Evolutionary conservation across 163 green algal genomes (phyloP).

Genomic region (Chlamydomonas reinhardtii): DNA sequence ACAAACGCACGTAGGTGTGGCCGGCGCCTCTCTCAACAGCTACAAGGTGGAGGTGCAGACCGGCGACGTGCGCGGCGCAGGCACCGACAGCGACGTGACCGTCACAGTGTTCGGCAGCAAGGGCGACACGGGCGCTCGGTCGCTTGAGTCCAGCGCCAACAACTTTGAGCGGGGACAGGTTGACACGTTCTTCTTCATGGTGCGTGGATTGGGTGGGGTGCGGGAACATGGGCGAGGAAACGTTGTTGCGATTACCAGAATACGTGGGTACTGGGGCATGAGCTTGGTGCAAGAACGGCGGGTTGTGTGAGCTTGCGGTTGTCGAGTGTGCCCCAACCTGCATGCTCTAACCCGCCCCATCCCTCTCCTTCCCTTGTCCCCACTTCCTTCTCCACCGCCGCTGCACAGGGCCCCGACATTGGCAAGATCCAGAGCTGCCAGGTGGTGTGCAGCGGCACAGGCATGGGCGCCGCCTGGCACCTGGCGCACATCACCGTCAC

Average conservation of each 20-base stretch:
- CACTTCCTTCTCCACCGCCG: no score
- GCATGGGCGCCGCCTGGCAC: conserved; percentile 68
- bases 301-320: no score
- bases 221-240: no score
- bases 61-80: conserved; percentile 68
- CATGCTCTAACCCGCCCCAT: no score
- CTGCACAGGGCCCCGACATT: conserved; percentile 60
- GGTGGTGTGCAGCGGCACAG: conserved; percentile 58
- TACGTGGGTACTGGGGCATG: no score
- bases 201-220: background rate
- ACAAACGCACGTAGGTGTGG: background rate
- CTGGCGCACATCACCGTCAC: conserved; percentile 64
- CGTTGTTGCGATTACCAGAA: no score
- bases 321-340: no score
- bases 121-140: conserved; percentile 58
- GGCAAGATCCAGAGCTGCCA: conserved; percentile 55
- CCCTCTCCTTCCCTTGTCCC: no score
- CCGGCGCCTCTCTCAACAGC: conserved; percentile 19
- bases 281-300: no score
- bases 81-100: conserved; percentile 72
- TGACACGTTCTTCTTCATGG: conserved; percentile 63
- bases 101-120: conserved; percentile 57
- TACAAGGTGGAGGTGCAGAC: conserved; percentile 68
- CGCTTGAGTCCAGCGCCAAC: conserved; percentile 55
- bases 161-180: conserved; percentile 69